Base-by-base conservation (phyloP, 345 rosid genomes). In the Gossypium australe region DNA sequence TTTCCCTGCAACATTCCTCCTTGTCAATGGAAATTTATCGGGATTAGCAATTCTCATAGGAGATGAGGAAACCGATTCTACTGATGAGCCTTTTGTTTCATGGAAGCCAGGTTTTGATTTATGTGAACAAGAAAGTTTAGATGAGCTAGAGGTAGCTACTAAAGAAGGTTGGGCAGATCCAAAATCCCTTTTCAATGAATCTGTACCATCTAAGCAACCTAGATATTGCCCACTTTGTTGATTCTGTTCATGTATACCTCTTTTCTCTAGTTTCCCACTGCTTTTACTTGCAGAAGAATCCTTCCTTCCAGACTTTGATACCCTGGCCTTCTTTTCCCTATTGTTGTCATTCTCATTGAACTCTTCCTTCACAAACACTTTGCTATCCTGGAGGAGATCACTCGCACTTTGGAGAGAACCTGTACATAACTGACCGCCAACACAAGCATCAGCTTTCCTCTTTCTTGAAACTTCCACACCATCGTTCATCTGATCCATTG, bases 111-210 rank as follows among this genome's bases (percentile, higher is more conserved):
- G 80, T 51, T 69, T 70, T 29, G 48, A 70, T 89, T 87, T 86
- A 78, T 85, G 93, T 59, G 64, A 90, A 80, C 90, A 88, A 68
- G 96, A 90, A 78, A 93, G 88, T 85, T 92, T 96, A 69, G 97
- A 96, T 43, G 99, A 95, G 81, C 94, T 93, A 17, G 99, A 90
- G 45, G 97, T 87, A 72, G 99, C 97, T 11, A 89, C 90, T 68
- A 81, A 73, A 74, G 89, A 80, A 77, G 85, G 84, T 69, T 78
- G 91, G 55, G 67, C 73, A 76, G 83, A 81, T 76, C 86, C 90
- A 52, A 77, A 79, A 78, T 85, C 88, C 80, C 80, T 89, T 80
- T 81, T 86, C 63, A 81, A 77, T 64, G 84, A 85, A 78, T 88
- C 89, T 60, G 64, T 75, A 43, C 77, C 88, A 83, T 82, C 87